phyloP scores from a whole-genome alignment of 345 rosid species.

The Eucalyptus sp. region DNA sequence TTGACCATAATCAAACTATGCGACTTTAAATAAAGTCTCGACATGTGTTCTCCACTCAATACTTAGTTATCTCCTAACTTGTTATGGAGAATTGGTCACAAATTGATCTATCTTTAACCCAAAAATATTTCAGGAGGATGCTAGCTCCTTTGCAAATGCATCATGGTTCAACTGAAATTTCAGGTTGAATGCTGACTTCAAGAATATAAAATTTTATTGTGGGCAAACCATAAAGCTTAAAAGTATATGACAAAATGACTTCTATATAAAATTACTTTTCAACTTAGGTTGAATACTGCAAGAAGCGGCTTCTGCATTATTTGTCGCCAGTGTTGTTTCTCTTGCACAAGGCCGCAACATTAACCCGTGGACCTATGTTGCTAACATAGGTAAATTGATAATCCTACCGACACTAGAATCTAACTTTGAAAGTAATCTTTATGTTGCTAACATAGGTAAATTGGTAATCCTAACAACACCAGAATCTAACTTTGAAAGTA shows the following conservation, averaged over 20 bases:
- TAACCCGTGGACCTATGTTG: neutral
- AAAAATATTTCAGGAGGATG: neutral
- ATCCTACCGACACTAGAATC: neutral
- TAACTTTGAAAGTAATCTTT: no score
- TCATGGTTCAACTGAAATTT: neutral
- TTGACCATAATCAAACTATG: neutral
- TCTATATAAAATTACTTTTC: neutral
- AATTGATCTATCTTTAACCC: neutral
- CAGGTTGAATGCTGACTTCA: neutral
- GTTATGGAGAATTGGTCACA: neutral
- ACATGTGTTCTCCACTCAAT: neutral
- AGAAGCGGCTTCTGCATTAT: neutral
- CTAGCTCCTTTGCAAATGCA: neutral
- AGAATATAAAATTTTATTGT: neutral
- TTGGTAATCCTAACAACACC: no score
- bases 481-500: no score
- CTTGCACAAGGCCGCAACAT: neutral
- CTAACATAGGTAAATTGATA: neutral
- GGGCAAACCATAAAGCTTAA: neutral
- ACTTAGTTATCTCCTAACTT: neutral
- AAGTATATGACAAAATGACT: neutral
- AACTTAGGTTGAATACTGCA: neutral
- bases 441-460: no score
- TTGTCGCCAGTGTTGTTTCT: neutral
- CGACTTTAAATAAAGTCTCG: neutral